Base-by-base conservation (phyloP, 2,329 filamentous ascomycete genomes). In the Xylariaceae sp. region DNA sequence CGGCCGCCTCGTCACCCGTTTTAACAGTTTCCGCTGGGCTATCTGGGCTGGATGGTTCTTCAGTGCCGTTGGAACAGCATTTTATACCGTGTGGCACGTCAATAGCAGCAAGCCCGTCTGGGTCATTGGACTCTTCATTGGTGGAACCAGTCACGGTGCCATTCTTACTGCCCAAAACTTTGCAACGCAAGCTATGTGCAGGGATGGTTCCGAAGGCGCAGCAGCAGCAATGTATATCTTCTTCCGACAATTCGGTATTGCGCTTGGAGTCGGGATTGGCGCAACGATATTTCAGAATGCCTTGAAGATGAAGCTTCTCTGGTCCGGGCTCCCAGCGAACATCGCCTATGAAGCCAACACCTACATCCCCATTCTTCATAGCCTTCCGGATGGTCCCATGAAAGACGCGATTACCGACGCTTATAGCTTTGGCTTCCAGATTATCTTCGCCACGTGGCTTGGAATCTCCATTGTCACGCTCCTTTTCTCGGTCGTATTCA, bases 261-360 rank as follows among this genome's bases (percentile, higher is more conserved):
- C 67, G 10, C 52, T 71, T 30, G 69, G 69, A 40, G 64, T 72
- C 10, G 69, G 68, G 38, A 56, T 73, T 36, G 63, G 68, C 39
- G 67, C 66, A n/a, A 67, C 69, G 27, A 61, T 66, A 9, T 71
- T 71, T 59, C 70, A 72, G 42, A 71, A 71, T 51, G 56, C 66
- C 48, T 66, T 68, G 66, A 53, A 51, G 36, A 39, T 49, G 42
- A 64, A 66, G 56, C 61, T 69, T 3, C 19, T 49, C 9, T 56
- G 57, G 48, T 46, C 62, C 7, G 62, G 61, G 1, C 39, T 67
- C 4, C 59, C 64, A 0, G 51, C 54, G 12, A 42, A 46, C 7
- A 27, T 27, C 4, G 22, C 22, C 22, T 39, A 53, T 11, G 18
- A 59, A 14, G 47, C 57, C 11, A 57, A 57, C 15, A 51, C 33